These are phyloP conservation scores for Aspergillus sp. DNA, from an alignment of 2,329 filamentous ascomycete species.

Conservation along the genomic window DNA sequence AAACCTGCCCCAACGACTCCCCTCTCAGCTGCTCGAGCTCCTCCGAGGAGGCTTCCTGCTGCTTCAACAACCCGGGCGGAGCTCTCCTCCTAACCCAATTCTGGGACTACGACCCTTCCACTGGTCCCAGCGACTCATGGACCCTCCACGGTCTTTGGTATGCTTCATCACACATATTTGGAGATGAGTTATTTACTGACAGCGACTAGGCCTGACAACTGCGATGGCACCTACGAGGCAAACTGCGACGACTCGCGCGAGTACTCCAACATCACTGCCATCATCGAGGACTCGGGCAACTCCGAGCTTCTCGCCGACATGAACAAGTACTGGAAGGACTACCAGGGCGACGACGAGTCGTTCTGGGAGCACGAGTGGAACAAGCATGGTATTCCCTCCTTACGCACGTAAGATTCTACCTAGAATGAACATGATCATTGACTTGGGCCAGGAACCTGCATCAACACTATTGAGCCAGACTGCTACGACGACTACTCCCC, in stretches of 20 bases:
- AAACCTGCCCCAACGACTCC: conserved; percentile 33
- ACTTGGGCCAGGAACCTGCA: conserved; percentile 55
- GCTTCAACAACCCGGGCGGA: conserved; percentile 60
- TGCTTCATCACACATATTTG: conserved; percentile 5
- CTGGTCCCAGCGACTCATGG: conserved; percentile 57
- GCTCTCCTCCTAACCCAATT: conserved; percentile 60
- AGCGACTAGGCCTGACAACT: conserved; percentile 47
- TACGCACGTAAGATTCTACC: background rate
- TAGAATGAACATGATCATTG: too few relatives aligned
- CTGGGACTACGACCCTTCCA: conserved; percentile 58
- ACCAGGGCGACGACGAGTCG: conserved; percentile 53
- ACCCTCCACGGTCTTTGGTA: conserved; percentile 60
- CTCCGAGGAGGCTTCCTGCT: conserved; percentile 52
- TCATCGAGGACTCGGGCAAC: conserved; percentile 52
- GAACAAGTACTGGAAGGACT: conserved; percentile 61
- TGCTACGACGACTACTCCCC: conserved; percentile 61
- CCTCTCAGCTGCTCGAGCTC: conserved; percentile 58
- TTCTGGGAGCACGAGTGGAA: conserved; percentile 73
- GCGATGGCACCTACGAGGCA: conserved; percentile 58
- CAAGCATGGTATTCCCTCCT: conserved; percentile 57
- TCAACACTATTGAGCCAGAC: conserved; percentile 63
- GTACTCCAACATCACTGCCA: conserved; percentile 58
- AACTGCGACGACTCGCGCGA: conserved; percentile 56
- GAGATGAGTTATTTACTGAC: background rate
- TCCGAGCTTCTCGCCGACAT: conserved; percentile 56